phyloP scores from a whole-genome alignment of 2,329 filamentous ascomycete species.

The Claviceps africana region DNA sequence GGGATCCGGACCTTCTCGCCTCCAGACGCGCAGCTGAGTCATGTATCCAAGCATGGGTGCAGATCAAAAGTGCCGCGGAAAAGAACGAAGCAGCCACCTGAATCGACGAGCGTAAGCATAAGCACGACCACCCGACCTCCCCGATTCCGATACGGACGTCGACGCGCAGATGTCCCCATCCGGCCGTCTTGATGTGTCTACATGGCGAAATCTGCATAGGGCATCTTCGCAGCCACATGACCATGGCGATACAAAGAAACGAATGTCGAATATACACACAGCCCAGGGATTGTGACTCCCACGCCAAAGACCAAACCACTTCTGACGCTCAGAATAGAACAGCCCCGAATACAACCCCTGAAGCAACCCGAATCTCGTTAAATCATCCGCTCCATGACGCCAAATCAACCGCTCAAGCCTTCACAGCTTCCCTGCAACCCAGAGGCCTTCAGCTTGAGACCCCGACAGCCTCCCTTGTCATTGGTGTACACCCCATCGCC shows the following conservation, averaged over 20 bases:
- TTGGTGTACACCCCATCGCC: slow-evolving; percentile 14
- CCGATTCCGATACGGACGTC: neutral
- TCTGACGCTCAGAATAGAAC: neutral
- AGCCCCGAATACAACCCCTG: neutral
- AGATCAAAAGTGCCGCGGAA: too few relatives aligned
- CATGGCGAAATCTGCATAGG: too few relatives aligned
- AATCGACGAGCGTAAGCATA: neutral
- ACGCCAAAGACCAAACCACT: neutral
- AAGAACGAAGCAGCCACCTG: neutral
- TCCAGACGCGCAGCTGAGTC: too few relatives aligned
- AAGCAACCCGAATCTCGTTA: neutral
- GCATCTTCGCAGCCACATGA: too few relatives aligned
- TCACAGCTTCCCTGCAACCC: slow-evolving; percentile 16
- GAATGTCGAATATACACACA: too few relatives aligned
- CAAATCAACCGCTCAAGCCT: neutral
- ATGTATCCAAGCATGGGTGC: too few relatives aligned
- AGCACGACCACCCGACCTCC: neutral
- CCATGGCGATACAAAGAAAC: too few relatives aligned
- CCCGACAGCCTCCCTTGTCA: slow-evolving; percentile 12
- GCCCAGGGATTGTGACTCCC: too few relatives aligned
- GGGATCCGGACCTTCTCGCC: too few relatives aligned
- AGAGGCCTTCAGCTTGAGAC: slow-evolving; percentile 12
- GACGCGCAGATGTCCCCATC: neutral
- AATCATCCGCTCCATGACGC: neutral
- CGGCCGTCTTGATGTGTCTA: neutral